Evolutionary conservation across 2,329 filamentous ascomycete species (phyloP), one percentile per base, ranked within the genome.

Genomic region (Pyrenochaeta sp.): DNA sequence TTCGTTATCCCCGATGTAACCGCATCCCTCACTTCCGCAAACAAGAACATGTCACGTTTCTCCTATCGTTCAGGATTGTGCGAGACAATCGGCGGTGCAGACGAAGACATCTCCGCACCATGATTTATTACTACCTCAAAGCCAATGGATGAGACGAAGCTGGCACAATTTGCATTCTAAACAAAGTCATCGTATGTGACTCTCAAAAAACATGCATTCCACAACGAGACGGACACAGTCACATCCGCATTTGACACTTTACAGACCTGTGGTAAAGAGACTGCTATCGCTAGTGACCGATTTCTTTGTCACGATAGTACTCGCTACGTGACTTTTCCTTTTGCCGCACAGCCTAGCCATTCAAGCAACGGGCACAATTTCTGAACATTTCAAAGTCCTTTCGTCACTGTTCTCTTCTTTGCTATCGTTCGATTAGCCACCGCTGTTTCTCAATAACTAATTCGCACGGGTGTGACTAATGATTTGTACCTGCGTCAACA

Each of bases 161-260:
- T 15, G 1, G 11, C 18, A 7, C 36, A 39, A 20, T 7, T 39
- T 20, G 20, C 36, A 7, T 18, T 14, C 18, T 20, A 2, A 20
- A 20, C 20, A 18, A 11, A 37, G 35, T 18, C 30, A 10, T 30
- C 36, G 7, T 35, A 12, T 39, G 15, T 39, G 35, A 21, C n/a
- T 10, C 17, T 20, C 27, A 3, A 29, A 11, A 18, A 20, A 3
- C 33, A 17, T 14, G 15, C 11, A 20, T 36, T n/a, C 33, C 55
- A 50, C 44, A 23, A 37, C 9, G 18, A 33, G 15, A 29, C 27
- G 30, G 46, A 54, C 42, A 60, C 54, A 56, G 49, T 64, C 61
- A 66, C 61, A 66, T 58, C 53, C 46, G 27, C 32, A 36, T 37
- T 55, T 67, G 54, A 63, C 63, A 68, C 41, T 60, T 64, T 58